Evolutionary conservation across 306 rosid genomes (phyloP).

Genomic region (Inga oerstediana): DNA sequence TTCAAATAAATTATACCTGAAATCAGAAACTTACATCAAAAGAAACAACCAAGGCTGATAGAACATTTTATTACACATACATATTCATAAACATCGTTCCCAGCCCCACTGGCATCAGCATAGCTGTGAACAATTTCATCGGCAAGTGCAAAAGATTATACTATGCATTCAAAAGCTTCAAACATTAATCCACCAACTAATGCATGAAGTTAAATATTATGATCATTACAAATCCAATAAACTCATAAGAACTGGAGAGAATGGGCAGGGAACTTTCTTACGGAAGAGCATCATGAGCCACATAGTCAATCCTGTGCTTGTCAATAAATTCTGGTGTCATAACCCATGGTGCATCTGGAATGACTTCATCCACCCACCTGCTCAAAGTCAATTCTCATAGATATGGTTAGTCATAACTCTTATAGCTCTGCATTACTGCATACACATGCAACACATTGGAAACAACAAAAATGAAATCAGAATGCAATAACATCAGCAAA

Average conservation of each 20-base stretch:
- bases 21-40: neutral
- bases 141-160: slow-evolving; percentile 32
- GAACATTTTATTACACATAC: slow-evolving; percentile 53
- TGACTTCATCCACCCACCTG: slow-evolving; percentile 94
- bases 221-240: neutral
- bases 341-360: slow-evolving; percentile 95
- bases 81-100: slow-evolving; percentile 92
- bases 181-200: neutral
- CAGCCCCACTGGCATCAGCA: slow-evolving; percentile 96
- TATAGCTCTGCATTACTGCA: neutral
- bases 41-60: neutral
- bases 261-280: slow-evolving; percentile 37
- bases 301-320: slow-evolving; percentile 74
- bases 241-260: neutral
- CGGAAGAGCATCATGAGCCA: slow-evolving; percentile 95
- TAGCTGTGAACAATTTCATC: slow-evolving; percentile 59
- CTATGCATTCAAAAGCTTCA: slow-evolving; percentile 1
- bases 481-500: neutral
- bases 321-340: slow-evolving; percentile 72
- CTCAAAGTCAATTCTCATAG: neutral
- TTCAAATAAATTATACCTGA: slow-evolving; percentile 6
- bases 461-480: neutral
- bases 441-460: neutral
- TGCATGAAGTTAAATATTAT: neutral
- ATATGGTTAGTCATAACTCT: neutral